These are phyloP conservation scores for Cicer yamashitae DNA, from an alignment of 306 rosid species.

Conservation along the genomic window DNA sequence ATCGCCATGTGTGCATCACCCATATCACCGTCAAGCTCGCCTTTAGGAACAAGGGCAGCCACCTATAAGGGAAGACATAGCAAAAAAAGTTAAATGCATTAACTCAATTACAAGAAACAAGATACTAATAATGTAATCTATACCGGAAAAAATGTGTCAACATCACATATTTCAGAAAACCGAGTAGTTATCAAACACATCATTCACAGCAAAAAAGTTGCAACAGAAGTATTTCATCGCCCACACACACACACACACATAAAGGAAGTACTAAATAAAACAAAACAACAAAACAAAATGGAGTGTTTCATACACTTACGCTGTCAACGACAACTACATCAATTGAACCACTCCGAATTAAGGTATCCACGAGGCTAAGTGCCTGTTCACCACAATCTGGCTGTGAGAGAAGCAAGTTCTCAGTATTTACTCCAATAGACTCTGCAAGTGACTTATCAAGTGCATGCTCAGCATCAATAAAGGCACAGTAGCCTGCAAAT, in stretches of 20 bases:
- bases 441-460: constrained; percentile 85
- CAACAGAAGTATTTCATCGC: constrained; percentile 22
- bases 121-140: constrained; percentile 4
- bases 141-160: not conserved
- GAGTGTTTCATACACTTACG: constrained; percentile 63
- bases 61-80: constrained; percentile 62
- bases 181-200: not conserved
- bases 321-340: constrained; percentile 96
- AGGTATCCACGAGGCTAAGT: constrained; percentile 89
- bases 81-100: constrained; percentile 30
- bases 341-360: constrained; percentile 87
- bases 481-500: constrained; percentile 78
- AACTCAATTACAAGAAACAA: constrained; percentile 27
- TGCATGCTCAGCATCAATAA: constrained; percentile 97
- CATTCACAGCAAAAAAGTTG: constrained; percentile 13
- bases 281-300: not conserved
- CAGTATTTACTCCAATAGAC: constrained; percentile 79
- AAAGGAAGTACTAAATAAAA: not conserved
- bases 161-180: constrained; percentile 30
- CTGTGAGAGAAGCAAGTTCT: constrained; percentile 84
- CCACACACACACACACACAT: not conserved
- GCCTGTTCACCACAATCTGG: constrained; percentile 97
- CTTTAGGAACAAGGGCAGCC: constrained; percentile 94
- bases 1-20: constrained; percentile 98
- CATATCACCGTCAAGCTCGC: constrained; percentile 96